Conservation (phyloP, 441 rosid genomes). For the Adansonia grandidieri region DNA sequence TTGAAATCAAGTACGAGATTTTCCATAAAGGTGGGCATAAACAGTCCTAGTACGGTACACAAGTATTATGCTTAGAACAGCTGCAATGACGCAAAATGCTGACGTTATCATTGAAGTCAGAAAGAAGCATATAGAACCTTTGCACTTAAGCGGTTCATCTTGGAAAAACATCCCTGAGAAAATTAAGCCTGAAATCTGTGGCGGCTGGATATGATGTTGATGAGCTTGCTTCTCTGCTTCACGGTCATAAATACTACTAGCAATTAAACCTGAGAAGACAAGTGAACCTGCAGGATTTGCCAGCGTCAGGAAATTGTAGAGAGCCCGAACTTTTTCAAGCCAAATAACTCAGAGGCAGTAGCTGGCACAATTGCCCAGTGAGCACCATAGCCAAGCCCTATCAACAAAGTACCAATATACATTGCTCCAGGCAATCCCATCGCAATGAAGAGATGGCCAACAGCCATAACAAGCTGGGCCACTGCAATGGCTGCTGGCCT, state of each 20-base stretch:
- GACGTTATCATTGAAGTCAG: slow-evolving; percentile 89
- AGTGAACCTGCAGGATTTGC: slow-evolving; percentile 95
- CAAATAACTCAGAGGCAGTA: slow-evolving; percentile 92
- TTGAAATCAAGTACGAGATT: slow-evolving; percentile 52
- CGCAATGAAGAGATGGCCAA: slow-evolving; percentile 84
- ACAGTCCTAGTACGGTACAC: slow-evolving; percentile 78
- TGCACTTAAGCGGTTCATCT: slow-evolving; percentile 66
- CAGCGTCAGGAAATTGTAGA: slow-evolving; percentile 92
- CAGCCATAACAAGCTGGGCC: slow-evolving; percentile 81
- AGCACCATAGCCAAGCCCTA: slow-evolving; percentile 93
- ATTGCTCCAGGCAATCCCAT: slow-evolving; percentile 92
- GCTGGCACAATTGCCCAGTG: slow-evolving; percentile 99
- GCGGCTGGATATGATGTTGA: slow-evolving; percentile 31
- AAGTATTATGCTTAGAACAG: slow-evolving; percentile 72
- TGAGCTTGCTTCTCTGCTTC: slow-evolving; percentile 88
- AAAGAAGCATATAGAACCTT: slow-evolving; percentile 84
- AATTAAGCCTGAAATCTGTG: slow-evolving; percentile 26
- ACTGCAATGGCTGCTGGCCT: slow-evolving; percentile 79
- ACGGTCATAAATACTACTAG: slow-evolving; percentile 78
- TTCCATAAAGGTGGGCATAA: slow-evolving; percentile 76
- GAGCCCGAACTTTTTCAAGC: slow-evolving; percentile 84
- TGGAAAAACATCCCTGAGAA: slow-evolving; percentile 34
- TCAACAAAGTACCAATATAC: slow-evolving; percentile 79
- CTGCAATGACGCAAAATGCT: slow-evolving; percentile 74
- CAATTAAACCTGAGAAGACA: slow-evolving; percentile 84